Conservation (phyloP, 23 red algal species). For the Gracilaria gracilis region DNA sequence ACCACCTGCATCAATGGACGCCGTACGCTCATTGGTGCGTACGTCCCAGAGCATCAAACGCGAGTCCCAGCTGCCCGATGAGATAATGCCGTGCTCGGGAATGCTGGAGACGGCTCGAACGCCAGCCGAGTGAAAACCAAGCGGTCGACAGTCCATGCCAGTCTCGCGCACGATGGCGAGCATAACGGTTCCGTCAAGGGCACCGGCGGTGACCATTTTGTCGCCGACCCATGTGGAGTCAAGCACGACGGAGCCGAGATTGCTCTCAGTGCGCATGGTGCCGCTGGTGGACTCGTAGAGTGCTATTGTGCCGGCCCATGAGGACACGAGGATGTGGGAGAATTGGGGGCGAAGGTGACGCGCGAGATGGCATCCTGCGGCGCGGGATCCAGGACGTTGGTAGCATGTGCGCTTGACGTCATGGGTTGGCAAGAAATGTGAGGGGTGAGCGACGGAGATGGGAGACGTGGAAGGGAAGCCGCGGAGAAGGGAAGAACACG, state of each 20-base stretch:
- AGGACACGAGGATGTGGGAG: conserved; percentile 44
- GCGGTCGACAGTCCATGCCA: conserved; percentile 2
- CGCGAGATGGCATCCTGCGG: conserved; percentile 60
- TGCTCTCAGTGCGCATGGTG: conserved; percentile 1
- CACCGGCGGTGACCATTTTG: conserved; percentile 13
- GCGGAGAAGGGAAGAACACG: background rate
- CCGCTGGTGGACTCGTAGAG: conserved; percentile 36
- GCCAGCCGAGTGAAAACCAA: conserved; percentile 33
- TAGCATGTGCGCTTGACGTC: conserved; percentile 10
- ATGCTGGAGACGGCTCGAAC: conserved; percentile 41
- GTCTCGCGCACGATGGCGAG: conserved; percentile 25
- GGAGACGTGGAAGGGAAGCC: background rate
- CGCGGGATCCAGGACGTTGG: conserved; percentile 26
- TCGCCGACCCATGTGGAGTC: conserved; percentile 35
- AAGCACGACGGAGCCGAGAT: conserved; percentile 33
- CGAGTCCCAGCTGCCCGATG: conserved; percentile 56
- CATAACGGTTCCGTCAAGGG: conserved; percentile 43
- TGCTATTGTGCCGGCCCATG: conserved; percentile 67
- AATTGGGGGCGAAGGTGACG: conserved; percentile 40
- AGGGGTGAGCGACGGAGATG: no score
- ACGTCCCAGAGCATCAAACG: conserved; percentile 35
- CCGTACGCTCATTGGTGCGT: background rate
- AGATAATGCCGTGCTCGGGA: conserved; percentile 35
- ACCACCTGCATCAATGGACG: conserved; percentile 25
- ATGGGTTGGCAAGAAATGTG: no score